Conservation (phyloP, 2,329 filamentous ascomycete genomes). For the Capronia americana region DNA sequence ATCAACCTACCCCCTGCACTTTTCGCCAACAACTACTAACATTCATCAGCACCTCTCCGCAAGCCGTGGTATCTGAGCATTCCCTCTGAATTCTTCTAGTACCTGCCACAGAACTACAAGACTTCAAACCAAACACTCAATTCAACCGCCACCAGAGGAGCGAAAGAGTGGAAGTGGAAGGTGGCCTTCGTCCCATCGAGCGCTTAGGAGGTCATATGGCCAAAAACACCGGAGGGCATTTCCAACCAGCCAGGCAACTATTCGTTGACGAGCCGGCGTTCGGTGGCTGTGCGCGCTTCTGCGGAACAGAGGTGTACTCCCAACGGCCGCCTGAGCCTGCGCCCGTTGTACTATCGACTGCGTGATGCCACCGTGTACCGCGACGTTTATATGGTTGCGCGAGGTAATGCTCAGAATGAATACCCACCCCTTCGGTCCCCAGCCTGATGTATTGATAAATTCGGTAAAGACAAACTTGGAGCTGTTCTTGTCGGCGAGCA, state of each 20-base stretch:
- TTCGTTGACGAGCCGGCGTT: too few species aligned
- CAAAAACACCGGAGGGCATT: too few species aligned
- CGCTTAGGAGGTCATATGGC: too few species aligned
- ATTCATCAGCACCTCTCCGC: slow-evolving; percentile 58
- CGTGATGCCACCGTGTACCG: too few species aligned
- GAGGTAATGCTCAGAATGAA: slow-evolving; percentile 65
- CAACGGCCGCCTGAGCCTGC: too few species aligned
- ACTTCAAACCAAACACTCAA: slow-evolving; percentile 43
- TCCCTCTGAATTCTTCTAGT: slow-evolving; percentile 51
- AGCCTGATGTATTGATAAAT: slow-evolving; percentile 57
- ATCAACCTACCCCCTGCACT: slow-evolving; percentile 29
- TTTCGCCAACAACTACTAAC: slow-evolving; percentile 35
- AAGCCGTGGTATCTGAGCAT: slow-evolving; percentile 60
- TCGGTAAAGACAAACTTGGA: slow-evolving; percentile 60
- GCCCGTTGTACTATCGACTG: too few species aligned
- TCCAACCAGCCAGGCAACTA: too few species aligned
- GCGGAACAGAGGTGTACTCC: too few species aligned
- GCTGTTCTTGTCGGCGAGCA: slow-evolving; percentile 40
- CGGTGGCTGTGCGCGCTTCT: too few species aligned
- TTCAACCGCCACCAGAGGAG: slow-evolving; percentile 60
- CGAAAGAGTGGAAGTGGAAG: too few species aligned
- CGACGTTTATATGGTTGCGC: too few species aligned
- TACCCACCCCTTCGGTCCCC: slow-evolving; percentile 60
- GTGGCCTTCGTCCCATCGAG: too few species aligned
- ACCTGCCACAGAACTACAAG: slow-evolving; percentile 57